Conservation (phyloP, 345 rosid genomes). For the Populus nigra region DNA sequence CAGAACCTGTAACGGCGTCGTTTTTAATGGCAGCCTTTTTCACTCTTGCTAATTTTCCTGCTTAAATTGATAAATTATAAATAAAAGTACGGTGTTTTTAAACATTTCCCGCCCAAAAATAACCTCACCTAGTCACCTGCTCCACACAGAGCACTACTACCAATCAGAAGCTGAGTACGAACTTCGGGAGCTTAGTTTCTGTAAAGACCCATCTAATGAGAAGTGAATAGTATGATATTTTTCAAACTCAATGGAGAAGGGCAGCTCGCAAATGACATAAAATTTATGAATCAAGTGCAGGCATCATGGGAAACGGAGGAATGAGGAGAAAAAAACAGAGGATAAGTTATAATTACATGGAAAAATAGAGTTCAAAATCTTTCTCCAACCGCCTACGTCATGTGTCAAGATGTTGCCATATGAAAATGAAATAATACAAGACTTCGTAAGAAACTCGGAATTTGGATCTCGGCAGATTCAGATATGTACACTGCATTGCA, state of each 20-base stretch:
- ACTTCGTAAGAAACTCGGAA: neutral
- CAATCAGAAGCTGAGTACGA: neutral
- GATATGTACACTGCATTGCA: slow-evolving; percentile 1
- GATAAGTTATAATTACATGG: neutral
- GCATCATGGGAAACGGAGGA: neutral
- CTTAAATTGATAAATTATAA: too few relatives aligned
- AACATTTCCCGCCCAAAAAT: neutral
- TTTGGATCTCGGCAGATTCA: neutral
- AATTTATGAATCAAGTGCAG: neutral
- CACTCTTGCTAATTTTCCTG: too few relatives aligned
- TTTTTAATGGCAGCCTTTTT: too few relatives aligned
- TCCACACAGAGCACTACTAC: neutral
- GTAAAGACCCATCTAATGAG: neutral
- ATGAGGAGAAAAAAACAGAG: too few relatives aligned
- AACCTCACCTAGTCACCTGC: neutral
- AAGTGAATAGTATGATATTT: too few relatives aligned
- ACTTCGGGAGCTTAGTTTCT: neutral
- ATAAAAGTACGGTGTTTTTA: neutral
- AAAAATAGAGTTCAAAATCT: slow-evolving; percentile 9
- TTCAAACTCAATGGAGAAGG: neutral
- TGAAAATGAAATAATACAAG: slow-evolving; percentile 21
- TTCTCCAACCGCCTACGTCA: slow-evolving; percentile 10
- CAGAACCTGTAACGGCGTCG: too few relatives aligned
- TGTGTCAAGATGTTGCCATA: neutral
- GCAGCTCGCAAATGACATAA: neutral